Evolutionary conservation across 805 yeast genomes (phyloP).

Genomic region (Kazachstania africana): DNA sequence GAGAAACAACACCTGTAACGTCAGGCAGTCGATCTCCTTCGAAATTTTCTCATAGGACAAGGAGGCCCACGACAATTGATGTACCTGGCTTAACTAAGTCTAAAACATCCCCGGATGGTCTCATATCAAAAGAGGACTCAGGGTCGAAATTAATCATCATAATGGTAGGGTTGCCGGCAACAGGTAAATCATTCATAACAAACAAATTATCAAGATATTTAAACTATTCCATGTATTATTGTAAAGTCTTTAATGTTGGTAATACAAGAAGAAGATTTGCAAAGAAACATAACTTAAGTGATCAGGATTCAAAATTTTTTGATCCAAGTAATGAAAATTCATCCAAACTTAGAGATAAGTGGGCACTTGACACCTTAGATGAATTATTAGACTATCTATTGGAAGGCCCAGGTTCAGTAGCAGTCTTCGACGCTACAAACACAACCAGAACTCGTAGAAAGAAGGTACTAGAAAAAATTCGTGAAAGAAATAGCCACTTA

Average conservation of each 20-base stretch:
- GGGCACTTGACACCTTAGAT: conserved; percentile 94
- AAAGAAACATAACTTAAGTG: conserved; percentile 17
- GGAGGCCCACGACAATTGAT: conserved; percentile 74
- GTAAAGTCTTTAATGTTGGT: conserved; percentile 89
- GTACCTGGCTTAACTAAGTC: conserved; percentile 87
- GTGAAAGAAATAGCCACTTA: conserved; percentile 45
- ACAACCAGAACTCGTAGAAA: conserved; percentile 56
- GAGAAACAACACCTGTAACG: not conserved
- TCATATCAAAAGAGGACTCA: conserved; percentile 50
- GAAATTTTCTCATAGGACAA: conserved; percentile 19
- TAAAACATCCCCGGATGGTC: conserved; percentile 66
- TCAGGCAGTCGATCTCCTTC: not conserved
- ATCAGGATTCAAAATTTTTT: conserved; percentile 77
- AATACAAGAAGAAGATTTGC: conserved; percentile 78
- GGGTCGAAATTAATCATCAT: conserved; percentile 82
- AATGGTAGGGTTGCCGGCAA: conserved; percentile 93
- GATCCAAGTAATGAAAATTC: conserved; percentile 63
- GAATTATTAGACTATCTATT: conserved; percentile 71
- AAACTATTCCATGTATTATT: conserved; percentile 89
- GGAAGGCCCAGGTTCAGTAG: conserved; percentile 79
- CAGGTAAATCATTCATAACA: conserved; percentile 90
- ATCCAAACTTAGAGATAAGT: conserved; percentile 64
- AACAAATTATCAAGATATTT: conserved; percentile 81
- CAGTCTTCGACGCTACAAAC: conserved; percentile 81
- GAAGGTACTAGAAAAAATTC: conserved; percentile 45